Conservation (phyloP, 176 grass and related monocot species). For the Secale cereale region DNA sequence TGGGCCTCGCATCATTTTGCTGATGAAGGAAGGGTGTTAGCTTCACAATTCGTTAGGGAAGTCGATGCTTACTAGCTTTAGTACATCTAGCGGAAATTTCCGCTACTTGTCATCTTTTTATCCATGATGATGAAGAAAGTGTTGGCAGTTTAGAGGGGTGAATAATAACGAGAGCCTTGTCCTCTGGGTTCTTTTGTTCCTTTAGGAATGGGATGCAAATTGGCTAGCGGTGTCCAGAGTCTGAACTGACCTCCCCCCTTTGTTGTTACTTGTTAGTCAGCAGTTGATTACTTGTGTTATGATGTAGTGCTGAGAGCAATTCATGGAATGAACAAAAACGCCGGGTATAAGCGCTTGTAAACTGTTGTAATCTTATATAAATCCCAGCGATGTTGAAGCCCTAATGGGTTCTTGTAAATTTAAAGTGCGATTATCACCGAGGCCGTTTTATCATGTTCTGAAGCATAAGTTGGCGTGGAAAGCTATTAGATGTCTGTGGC, state of each 20-base stretch:
- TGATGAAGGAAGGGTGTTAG: constrained; percentile 50
- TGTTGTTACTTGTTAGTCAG: constrained; percentile 36
- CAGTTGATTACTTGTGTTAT: constrained; percentile 42
- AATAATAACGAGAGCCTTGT: constrained; percentile 42
- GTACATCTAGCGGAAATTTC: constrained; percentile 36
- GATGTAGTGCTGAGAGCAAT: constrained; percentile 53
- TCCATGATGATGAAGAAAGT: constrained; percentile 39
- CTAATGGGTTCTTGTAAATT: constrained; percentile 53
- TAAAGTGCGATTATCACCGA: constrained; percentile 28
- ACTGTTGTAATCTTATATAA: constrained; percentile 22
- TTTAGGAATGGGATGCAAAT: constrained; percentile 54
- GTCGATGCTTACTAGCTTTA: constrained; percentile 45
- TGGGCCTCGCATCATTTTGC: constrained; percentile 54
- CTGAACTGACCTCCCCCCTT: constrained; percentile 29
- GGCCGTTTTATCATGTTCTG: neutral
- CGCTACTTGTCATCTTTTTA: constrained; percentile 37
- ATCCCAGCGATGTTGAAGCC: constrained; percentile 22
- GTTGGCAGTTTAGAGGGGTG: constrained; percentile 45
- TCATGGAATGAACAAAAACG: constrained; percentile 30
- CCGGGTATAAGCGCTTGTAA: constrained; percentile 27
- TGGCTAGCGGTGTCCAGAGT: constrained; percentile 36
- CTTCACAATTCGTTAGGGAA: constrained; percentile 51
- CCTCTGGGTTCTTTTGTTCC: constrained; percentile 40
- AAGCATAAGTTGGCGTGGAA: neutral
- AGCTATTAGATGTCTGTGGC: neutral